Base-by-base conservation (phyloP, 805 yeast genomes). In the Candida insectalens region DNA sequence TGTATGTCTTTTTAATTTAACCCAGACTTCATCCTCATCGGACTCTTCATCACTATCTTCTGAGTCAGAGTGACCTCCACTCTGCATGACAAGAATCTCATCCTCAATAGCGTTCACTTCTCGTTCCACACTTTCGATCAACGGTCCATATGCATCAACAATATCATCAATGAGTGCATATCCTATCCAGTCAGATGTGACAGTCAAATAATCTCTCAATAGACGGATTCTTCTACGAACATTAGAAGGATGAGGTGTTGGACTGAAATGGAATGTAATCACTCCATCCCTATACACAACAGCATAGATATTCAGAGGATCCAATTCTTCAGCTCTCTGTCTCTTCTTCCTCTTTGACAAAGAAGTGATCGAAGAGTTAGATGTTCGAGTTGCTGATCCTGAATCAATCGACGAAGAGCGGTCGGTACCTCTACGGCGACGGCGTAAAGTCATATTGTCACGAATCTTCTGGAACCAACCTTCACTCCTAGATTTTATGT, bases 31-130 rank as follows among this genome's bases (percentile, higher is more conserved):
- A 27, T 59, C 69, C 3, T 61, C 65, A n/a, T 57, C 64, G 17
- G 51, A 49, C 23, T 60, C 70, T 19, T 54, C 53, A 29, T 62
- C 66, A 20, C 63, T 63, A 22, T 67, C 65, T 28, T 55, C 61
- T 23, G 65, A 68, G 26, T 65, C 69, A 3, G 67, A 59, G 22
- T 63, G 71, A 6, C 45, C 55, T 1, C 80, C 77, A 15, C 87
- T 78, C 53, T 89, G 94, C 89, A 92, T 80, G 36, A 70, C 68
- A 46, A 92, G 62, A 34, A 92, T 89, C 3, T 88, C 82, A 49
- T 89, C 96, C 50, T 92, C 98, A 41, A 92, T 92, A n/a, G 75
- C 70, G 52, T 87, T 85, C 16, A 92, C 97, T 48, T 92, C 98
- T 38, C 78, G 85, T 51, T 92, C 97, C 34, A 92, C 88, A 30